Evolutionary conservation across 352 stramenopile genomes (phyloP), one percentile per base, ranked within the genome.

Genomic region (Pythium biforme): DNA sequence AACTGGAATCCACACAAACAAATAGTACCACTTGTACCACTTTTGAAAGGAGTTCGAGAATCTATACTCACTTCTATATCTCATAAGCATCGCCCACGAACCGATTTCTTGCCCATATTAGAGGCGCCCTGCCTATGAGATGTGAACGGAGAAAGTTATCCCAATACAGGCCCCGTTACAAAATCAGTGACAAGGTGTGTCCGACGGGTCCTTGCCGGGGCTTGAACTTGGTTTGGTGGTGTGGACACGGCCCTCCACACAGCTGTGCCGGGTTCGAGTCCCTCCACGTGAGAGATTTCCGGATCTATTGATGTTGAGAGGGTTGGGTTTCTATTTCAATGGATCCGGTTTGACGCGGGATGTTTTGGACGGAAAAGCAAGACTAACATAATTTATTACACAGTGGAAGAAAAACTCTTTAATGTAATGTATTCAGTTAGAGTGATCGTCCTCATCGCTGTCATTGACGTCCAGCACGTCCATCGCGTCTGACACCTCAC

Each of bases 201-300:
- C 34, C 15, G 8, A 11, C 34, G 8, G 34, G 9, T n/a, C 34
- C 34, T 5, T 17, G 7, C 25, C 20, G 20, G 37, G 48, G 55
- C 27, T 29, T 43, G 26, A 17, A 40, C 33, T 52, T 51, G 47
- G 34, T 64, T 40, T 63, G 56, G 48, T 50, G 39, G 46, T 61
- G 52, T 63, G 31, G 33, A 14, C 3, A 3, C 33, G 29, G 46
- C 23, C 57, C 57, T 55, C 15, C 39, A 57, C 33, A 20, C 47
- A 12, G 40, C 48, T 58, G 57, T 27, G 27, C 29, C n/a, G 43
- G 40, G 54, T 53, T 61, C 54, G 34, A 61, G 23, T 61, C 41
- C 26, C 26, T 49, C 25, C 41, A 29, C 20, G 43, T 40, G 55
- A 43, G 29, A 52, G 41, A 61, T 47, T 61, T 46, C 27, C 39